Conservation (phyloP, 73 alveolate genomes). For the Blepharisma stoltei region DNA sequence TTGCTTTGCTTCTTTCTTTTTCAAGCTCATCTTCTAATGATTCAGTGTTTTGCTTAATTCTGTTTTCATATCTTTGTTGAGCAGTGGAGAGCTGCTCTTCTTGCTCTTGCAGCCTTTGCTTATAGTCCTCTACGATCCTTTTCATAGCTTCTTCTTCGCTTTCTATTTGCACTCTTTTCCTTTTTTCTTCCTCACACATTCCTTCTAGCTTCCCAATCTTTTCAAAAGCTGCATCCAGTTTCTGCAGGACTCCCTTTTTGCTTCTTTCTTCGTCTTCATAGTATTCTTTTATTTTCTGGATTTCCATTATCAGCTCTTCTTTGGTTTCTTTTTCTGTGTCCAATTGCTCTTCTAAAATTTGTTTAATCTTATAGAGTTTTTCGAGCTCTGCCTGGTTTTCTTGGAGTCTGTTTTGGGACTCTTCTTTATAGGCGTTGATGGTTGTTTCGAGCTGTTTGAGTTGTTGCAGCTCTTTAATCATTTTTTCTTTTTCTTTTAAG, state of each 20-base stretch:
- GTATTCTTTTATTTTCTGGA: too few relatives aligned
- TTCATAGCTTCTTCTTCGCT: neutral
- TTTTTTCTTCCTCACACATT: slow-evolving; percentile 14
- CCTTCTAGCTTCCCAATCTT: neutral
- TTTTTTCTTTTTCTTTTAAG: neutral
- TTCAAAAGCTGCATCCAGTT: neutral
- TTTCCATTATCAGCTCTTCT: too few relatives aligned
- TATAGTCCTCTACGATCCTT: neutral
- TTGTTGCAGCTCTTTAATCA: too few relatives aligned
- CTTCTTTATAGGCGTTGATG: too few relatives aligned
- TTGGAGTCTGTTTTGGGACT: too few relatives aligned
- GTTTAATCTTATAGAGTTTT: neutral
- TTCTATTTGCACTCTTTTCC: slow-evolving; percentile 13
- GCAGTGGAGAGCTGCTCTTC: neutral
- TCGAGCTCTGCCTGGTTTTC: neutral
- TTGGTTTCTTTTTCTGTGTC: neutral
- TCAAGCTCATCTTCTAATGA: neutral
- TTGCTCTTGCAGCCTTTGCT: neutral
- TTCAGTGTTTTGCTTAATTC: too few relatives aligned
- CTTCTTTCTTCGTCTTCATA: too few relatives aligned
- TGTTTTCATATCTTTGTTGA: too few relatives aligned
- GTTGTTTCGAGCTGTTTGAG: too few relatives aligned
- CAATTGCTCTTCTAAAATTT: neutral
- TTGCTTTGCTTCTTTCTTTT: neutral
- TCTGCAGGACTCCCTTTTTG: neutral